Percentiles rank a stretch among this genome's conserved stretches.
These are phyloP conservation scores for Brassica balearica DNA, from an alignment of 441 rosid species.

Conservation along the genomic window DNA sequence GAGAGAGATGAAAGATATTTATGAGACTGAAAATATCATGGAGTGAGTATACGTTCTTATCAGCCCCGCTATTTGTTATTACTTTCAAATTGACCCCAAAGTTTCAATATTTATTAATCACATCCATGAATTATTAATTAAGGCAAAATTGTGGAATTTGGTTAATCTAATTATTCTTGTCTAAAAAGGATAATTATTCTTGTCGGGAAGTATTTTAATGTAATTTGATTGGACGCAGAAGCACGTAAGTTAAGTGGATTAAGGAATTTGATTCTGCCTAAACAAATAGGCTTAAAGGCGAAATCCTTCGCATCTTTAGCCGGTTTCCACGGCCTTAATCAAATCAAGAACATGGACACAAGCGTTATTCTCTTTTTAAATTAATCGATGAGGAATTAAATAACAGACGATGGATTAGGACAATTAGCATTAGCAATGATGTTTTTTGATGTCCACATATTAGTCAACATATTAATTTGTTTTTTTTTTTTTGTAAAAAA, in stretches of 20 bases:
- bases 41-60: slow-evolving; percentile 9
- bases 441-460: neutral
- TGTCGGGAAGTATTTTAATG: slow-evolving; percentile 3
- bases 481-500: no score
- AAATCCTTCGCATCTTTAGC: slow-evolving; percentile 1
- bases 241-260: neutral
- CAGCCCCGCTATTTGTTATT: neutral
- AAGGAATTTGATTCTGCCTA: slow-evolving; percentile 24
- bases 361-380: neutral
- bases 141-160: no score
- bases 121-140: neutral
- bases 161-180: no score
- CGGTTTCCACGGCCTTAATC: neutral
- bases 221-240: slow-evolving; percentile 7
- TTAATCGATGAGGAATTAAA: neutral
- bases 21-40: slow-evolving; percentile 28
- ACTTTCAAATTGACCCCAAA: slow-evolving; percentile 16
- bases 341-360: slow-evolving; percentile 8
- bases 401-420: neutral
- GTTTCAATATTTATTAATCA: neutral
- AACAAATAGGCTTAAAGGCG: neutral
- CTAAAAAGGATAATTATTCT: neutral
- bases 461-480: no score
- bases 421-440: neutral
- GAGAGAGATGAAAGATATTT: slow-evolving; percentile 37